A percentile compares a stretch with the other conserved stretches of the same genome.
These are phyloP conservation scores for Graphiopsis chlorocephala DNA, from an alignment of 2,329 filamentous ascomycete genomes.

Conservation along the genomic window DNA sequence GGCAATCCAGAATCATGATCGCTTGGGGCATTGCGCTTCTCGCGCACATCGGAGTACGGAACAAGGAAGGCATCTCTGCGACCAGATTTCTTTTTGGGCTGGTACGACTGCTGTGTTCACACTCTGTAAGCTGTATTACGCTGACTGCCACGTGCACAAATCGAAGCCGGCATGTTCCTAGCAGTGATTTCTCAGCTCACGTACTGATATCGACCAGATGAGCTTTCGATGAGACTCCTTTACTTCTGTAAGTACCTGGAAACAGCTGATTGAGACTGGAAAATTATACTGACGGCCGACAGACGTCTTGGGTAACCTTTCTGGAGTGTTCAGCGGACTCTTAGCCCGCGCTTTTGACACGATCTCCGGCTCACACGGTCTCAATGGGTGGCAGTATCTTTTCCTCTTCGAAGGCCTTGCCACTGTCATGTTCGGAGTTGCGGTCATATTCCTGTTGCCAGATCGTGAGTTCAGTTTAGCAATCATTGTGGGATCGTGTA, in stretches of 20 bases:
- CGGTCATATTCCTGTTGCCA: slow-evolving; percentile 53
- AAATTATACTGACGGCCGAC: not conserved
- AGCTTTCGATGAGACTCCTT: slow-evolving; percentile 36
- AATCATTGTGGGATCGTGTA: not conserved
- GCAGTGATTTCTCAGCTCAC: slow-evolving; percentile 12
- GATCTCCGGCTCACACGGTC: slow-evolving; percentile 2
- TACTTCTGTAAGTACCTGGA: slow-evolving; percentile 18
- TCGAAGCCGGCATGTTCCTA: slow-evolving; percentile 18
- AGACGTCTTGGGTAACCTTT: slow-evolving; percentile 37
- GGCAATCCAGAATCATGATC: slow-evolving; percentile 70
- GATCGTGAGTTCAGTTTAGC: slow-evolving; percentile 41
- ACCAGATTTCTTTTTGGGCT: slow-evolving; percentile 4
- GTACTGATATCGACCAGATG: slow-evolving; percentile 52
- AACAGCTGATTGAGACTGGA: not conserved
- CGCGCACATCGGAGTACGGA: slow-evolving; percentile 73
- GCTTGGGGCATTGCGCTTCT: slow-evolving; percentile 73
- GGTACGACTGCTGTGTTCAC: not conserved
- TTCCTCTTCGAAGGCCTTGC: slow-evolving; percentile 42
- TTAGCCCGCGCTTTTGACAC: slow-evolving; percentile 43
- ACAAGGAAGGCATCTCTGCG: slow-evolving; percentile 28
- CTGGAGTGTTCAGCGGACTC: slow-evolving; percentile 42
- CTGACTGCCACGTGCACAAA: not conserved
- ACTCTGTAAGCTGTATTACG: not conserved
- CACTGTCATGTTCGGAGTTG: slow-evolving; percentile 47
- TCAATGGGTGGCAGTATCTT: slow-evolving; percentile 6